A percentile compares a stretch with the other conserved stretches of the same genome.
Evolutionary conservation across 805 yeast species (phyloP).

Genomic region (Myxozyma mucilagina): DNA sequence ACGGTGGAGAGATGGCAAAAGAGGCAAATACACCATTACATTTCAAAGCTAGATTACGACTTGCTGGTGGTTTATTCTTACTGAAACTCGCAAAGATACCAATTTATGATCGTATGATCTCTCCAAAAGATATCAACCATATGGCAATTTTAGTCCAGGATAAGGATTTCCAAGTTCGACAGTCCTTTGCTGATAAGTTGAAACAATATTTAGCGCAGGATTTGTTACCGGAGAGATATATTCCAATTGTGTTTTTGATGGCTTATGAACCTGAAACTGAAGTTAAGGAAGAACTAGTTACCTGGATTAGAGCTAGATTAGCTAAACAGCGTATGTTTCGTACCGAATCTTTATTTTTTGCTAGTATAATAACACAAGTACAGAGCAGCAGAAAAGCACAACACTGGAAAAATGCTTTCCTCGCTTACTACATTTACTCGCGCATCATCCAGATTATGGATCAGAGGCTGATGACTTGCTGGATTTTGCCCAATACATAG

Average conservation of each 20-base stretch:
- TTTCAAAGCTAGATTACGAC: slow-evolving; percentile 61
- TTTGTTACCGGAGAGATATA: slow-evolving; percentile 60
- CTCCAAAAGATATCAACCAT: slow-evolving; percentile 53
- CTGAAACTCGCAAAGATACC: slow-evolving; percentile 64
- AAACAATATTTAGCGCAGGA: slow-evolving; percentile 54
- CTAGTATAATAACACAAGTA: slow-evolving; percentile 1
- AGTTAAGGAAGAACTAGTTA: slow-evolving; percentile 53
- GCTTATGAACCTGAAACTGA: slow-evolving; percentile 70
- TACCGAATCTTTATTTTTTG: neutral
- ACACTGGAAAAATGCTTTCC: slow-evolving; percentile 66
- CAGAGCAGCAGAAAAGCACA: slow-evolving; percentile 31
- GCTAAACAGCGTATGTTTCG: slow-evolving; percentile 28
- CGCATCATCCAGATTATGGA: slow-evolving; percentile 69
- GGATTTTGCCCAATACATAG: slow-evolving; percentile 57
- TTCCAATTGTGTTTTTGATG: slow-evolving; percentile 67
- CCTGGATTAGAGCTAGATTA: slow-evolving; percentile 71
- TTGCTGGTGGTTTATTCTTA: slow-evolving; percentile 65
- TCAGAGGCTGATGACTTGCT: slow-evolving; percentile 36
- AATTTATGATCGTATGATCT: slow-evolving; percentile 53
- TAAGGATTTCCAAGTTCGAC: slow-evolving; percentile 58
- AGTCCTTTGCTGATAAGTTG: slow-evolving; percentile 50
- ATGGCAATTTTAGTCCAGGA: slow-evolving; percentile 67
- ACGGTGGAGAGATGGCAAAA: slow-evolving; percentile 68
- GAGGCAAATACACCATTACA: slow-evolving; percentile 54
- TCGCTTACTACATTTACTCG: slow-evolving; percentile 65